These are phyloP conservation scores for Xylaria sp. DNA, from an alignment of 2,329 filamentous ascomycete species.

Conservation along the genomic window DNA sequence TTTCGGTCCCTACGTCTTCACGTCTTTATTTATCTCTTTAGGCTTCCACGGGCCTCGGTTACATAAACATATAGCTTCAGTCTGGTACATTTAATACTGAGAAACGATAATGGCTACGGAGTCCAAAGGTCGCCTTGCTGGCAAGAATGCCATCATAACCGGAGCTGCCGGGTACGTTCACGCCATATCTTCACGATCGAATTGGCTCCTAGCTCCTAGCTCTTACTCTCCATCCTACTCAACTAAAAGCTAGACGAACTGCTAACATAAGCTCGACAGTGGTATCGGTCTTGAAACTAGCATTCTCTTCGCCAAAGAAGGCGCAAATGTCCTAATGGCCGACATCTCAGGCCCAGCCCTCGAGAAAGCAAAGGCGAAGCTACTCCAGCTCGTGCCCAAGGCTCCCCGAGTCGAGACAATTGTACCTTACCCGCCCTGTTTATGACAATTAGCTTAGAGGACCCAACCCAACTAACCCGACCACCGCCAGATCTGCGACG, in stretches of 20 bases:
- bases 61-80: background rate
- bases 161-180: slow-evolving; percentile 83
- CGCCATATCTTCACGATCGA: background rate
- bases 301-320: slow-evolving; percentile 90
- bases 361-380: slow-evolving; percentile 78
- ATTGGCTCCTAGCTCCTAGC: no score
- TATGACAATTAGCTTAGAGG: no score
- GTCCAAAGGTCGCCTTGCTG: slow-evolving; percentile 62
- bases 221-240: background rate
- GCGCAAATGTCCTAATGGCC: slow-evolving; percentile 84
- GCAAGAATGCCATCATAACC: slow-evolving; percentile 78
- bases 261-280: slow-evolving; percentile 56
- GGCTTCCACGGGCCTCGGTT: background rate
- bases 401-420: slow-evolving; percentile 69
- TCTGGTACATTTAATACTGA: background rate
- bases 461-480: slow-evolving; percentile 37
- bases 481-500: slow-evolving; percentile 70
- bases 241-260: background rate
- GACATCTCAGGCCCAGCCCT: slow-evolving; percentile 85
- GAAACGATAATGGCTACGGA: slow-evolving; percentile 46
- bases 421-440: no score
- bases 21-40: background rate
- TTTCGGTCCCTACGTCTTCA: background rate
- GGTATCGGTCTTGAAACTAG: slow-evolving; percentile 93
- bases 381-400: slow-evolving; percentile 76